Conservation (phyloP, 78 protist species). For the Mantamonas sphyraenae region DNA sequence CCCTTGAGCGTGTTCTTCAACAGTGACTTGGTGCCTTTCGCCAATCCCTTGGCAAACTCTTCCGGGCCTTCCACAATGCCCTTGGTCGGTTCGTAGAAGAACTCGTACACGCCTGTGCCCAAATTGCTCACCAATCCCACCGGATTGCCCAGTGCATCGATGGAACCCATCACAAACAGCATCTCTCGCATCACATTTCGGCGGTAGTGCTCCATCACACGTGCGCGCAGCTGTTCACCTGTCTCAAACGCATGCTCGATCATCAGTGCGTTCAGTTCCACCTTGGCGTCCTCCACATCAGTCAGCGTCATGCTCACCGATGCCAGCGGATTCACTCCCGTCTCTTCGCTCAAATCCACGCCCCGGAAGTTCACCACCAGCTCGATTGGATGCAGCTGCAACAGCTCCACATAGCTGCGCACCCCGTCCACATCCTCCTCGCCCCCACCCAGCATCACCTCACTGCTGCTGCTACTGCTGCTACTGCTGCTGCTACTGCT, state of each 20-base stretch:
- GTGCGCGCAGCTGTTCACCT: constrained; percentile 2
- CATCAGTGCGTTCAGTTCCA: constrained; percentile 47
- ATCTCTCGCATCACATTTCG: constrained; percentile 5
- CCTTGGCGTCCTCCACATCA: constrained; percentile 45
- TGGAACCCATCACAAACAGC: constrained; percentile 48
- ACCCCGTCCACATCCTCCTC: no score
- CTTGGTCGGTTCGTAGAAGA: constrained; percentile 74
- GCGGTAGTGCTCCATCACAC: not conserved
- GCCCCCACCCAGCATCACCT: no score
- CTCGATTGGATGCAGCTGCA: constrained; percentile 35
- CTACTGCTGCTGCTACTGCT: no score
- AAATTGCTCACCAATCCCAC: constrained; percentile 63
- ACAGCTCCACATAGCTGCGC: constrained; percentile 16
- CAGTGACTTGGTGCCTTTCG: constrained; percentile 25
- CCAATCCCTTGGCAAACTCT: constrained; percentile 62
- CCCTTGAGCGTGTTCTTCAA: not conserved
- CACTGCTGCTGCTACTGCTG: no score
- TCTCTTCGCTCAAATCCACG: constrained; percentile 21
- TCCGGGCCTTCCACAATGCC: constrained; percentile 53
- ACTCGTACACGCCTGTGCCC: constrained; percentile 62
- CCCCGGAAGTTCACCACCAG: constrained; percentile 28
- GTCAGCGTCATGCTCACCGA: constrained; percentile 42
- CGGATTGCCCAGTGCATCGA: constrained; percentile 75
- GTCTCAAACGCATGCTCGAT: constrained; percentile 50
- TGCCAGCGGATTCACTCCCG: no score